Evolutionary conservation across 257 asterid genomes (phyloP).

Genomic region (Ligustrum vulgare): DNA sequence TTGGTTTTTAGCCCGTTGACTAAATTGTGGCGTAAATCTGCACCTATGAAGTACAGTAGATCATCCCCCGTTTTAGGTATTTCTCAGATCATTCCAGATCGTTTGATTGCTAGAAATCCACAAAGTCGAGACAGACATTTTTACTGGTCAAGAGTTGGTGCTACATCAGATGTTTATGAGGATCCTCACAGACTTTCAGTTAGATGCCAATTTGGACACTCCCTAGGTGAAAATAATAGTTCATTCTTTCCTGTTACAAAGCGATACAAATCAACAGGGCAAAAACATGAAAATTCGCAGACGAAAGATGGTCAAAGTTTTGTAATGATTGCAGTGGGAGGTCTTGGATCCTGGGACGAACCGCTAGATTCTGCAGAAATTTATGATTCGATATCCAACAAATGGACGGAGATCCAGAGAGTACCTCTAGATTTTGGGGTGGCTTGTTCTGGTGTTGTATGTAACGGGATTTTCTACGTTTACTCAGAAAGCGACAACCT

Average conservation of each 20-base stretch:
- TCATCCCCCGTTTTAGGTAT: constrained; percentile 82
- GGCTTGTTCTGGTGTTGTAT: constrained; percentile 80
- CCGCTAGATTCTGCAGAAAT: constrained; percentile 79
- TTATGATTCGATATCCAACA: constrained; percentile 69
- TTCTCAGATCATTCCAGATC: constrained; percentile 63
- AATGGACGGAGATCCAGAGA: constrained; percentile 90
- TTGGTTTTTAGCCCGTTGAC: constrained; percentile 65
- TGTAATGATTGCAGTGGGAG: constrained; percentile 82
- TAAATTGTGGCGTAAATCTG: constrained; percentile 76
- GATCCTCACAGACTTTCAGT: constrained; percentile 93
- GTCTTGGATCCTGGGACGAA: constrained; percentile 93
- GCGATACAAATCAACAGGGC: constrained; percentile 39
- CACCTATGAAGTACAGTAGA: constrained; percentile 80
- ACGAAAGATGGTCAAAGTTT: constrained; percentile 47
- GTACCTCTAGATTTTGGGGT: constrained; percentile 77
- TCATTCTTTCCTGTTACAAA: constrained; percentile 38
- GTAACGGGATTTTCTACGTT: constrained; percentile 61
- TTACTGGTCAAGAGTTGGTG: constrained; percentile 62
- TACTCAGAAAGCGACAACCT: constrained; percentile 86
- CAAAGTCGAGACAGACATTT: constrained; percentile 61
- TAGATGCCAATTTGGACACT: constrained; percentile 64
- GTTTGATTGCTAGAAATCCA: constrained; percentile 46
- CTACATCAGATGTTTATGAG: constrained; percentile 81
- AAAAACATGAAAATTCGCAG: constrained; percentile 42
- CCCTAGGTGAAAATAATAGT: constrained; percentile 62